phyloP scores from a whole-genome alignment of 2,329 filamentous ascomycete species.

The Ceratocystis huliohia region DNA sequence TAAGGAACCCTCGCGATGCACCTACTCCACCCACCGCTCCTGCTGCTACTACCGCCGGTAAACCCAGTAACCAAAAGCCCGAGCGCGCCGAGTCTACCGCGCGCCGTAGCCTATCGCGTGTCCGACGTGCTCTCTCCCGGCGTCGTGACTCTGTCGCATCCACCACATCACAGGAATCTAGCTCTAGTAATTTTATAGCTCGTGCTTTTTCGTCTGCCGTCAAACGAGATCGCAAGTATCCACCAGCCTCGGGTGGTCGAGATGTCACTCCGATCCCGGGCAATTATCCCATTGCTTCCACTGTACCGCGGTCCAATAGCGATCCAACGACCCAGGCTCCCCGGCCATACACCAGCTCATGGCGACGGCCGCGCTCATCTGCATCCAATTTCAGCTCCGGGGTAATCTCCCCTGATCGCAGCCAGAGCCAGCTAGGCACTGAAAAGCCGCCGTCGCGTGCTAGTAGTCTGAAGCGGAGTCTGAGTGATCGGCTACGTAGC shows the following conservation, averaged over 20 bases:
- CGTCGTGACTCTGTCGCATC: slow-evolving; percentile 31
- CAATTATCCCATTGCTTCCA: slow-evolving; percentile 9
- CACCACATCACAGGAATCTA: slow-evolving; percentile 13
- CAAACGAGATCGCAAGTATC: slow-evolving; percentile 19
- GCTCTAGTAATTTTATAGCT: slow-evolving; percentile 13
- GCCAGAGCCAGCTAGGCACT: slow-evolving; percentile 8
- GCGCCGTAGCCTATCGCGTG: slow-evolving; percentile 38
- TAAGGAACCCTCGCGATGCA: slow-evolving; percentile 49
- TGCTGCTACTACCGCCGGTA: slow-evolving; percentile 23
- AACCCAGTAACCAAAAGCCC: not conserved
- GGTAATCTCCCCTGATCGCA: slow-evolving; percentile 6
- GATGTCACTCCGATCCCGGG: slow-evolving; percentile 17
- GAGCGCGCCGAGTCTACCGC: slow-evolving; percentile 26
- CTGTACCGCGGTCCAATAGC: slow-evolving; percentile 14
- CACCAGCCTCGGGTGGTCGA: slow-evolving; percentile 17
- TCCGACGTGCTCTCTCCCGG: slow-evolving; percentile 41
- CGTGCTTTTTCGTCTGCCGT: slow-evolving; percentile 14
- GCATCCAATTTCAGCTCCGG: slow-evolving; percentile 29
- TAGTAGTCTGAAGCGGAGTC: slow-evolving; percentile 36
- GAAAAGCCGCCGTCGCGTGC: slow-evolving; percentile 25
- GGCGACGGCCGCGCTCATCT: slow-evolving; percentile 12
- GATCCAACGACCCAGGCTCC: slow-evolving; percentile 9
- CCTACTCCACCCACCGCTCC: slow-evolving; percentile 36
- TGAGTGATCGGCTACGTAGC: slow-evolving; percentile 42
- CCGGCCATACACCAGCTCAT: slow-evolving; percentile 13